A percentile compares a stretch with the other conserved stretches of the same genome.
phyloP scores from a whole-genome alignment of 78 protist species.

The Pigoraptor vietnamica region DNA sequence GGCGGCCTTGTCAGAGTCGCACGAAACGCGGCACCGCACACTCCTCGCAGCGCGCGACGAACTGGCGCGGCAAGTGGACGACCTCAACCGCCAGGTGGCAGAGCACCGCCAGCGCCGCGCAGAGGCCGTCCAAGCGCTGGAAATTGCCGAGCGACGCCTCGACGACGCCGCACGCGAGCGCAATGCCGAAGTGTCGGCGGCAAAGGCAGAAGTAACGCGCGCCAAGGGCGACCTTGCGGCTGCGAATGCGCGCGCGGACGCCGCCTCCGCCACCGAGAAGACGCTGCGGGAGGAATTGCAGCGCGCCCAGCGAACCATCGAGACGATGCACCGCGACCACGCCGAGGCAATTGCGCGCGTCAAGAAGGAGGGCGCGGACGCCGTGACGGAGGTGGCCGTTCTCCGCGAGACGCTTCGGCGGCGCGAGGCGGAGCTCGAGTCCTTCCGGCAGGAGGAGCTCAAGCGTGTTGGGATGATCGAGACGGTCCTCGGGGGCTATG shows the following conservation, averaged over 20 bases:
- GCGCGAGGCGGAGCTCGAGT: neutral
- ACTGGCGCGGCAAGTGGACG: neutral
- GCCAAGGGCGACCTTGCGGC: neutral
- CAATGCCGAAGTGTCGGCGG: neutral
- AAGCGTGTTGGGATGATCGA: neutral
- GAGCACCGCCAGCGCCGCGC: neutral
- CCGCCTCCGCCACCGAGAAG: neutral
- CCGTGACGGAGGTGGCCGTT: neutral
- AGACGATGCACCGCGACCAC: neutral
- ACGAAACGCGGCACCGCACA: neutral
- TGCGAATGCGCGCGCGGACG: neutral
- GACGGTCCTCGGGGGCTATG: neutral
- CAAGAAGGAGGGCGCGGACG: neutral
- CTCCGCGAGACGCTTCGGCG: neutral
- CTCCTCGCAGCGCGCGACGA: neutral
- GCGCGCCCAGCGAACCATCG: neutral
- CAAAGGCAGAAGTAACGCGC: neutral
- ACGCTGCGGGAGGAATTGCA: neutral
- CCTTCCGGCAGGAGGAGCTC: neutral
- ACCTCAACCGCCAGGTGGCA: neutral
- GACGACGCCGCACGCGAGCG: neutral
- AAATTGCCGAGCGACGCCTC: neutral
- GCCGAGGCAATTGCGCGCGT: neutral
- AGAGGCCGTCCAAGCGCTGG: neutral
- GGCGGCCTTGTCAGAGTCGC: neutral